phyloP scores from a whole-genome alignment of 1,139 yeast species.

The Sugiyamaella pinicola region DNA sequence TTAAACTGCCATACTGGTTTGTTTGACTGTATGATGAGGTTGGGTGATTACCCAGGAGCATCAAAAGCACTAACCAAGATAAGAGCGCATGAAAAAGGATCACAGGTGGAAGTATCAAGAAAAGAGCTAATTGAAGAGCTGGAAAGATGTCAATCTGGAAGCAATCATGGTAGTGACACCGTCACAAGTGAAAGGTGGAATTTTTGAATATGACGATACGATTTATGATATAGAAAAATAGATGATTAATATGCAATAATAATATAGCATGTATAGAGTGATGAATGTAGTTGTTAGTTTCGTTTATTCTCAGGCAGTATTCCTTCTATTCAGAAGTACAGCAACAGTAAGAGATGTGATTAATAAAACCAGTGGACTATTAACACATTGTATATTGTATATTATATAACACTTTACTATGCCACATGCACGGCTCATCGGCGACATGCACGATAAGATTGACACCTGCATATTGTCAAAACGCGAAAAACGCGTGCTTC shows the following conservation, averaged over 20 bases:
- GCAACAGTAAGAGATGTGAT: too few species aligned
- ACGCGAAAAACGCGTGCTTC: not conserved
- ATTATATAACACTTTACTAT: too few species aligned
- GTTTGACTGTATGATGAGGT: conserved; percentile 52
- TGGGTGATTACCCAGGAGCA: conserved; percentile 24
- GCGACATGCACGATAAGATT: not conserved
- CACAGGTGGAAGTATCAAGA: conserved; percentile 4
- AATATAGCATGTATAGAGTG: too few species aligned
- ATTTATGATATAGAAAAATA: too few species aligned
- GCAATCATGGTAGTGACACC: not conserved
- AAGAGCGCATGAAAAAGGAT: conserved; percentile 13
- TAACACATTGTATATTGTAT: too few species aligned
- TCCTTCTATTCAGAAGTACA: too few species aligned
- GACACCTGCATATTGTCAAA: not conserved
- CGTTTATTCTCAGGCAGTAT: too few species aligned
- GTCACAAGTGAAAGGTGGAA: conserved; percentile 8
- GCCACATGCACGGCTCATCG: not conserved
- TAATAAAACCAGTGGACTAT: too few species aligned
- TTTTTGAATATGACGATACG: too few species aligned
- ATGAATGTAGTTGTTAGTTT: too few species aligned
- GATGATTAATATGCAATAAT: too few species aligned
- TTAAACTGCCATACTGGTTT: conserved; percentile 69
- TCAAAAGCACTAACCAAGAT: conserved; percentile 12
- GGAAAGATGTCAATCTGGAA: not conserved
- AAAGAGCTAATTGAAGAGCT: conserved; percentile 7